Percentiles rank a stretch among this genome's conserved stretches.
Evolutionary conservation across 805 yeast species (phyloP).

Genomic region (Candida germanica): DNA sequence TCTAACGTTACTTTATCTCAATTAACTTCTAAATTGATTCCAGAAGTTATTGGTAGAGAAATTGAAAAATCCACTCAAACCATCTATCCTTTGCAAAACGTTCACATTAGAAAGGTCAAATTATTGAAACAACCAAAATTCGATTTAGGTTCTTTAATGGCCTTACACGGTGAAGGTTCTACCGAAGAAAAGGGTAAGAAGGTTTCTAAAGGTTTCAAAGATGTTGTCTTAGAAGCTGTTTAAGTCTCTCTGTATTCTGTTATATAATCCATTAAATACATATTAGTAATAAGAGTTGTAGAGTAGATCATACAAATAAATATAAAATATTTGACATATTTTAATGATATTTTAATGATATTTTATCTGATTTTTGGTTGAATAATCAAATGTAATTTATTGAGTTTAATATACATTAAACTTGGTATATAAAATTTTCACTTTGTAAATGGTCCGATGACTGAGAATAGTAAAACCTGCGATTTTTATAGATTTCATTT

Average conservation of each 20-base stretch:
- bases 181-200: constrained; percentile 95
- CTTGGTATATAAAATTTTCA: too few species aligned
- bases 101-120: constrained; percentile 98
- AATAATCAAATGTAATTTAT: too few species aligned
- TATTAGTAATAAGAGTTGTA: too few species aligned
- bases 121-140: constrained; percentile 98
- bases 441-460: too few species aligned
- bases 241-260: constrained; percentile 33
- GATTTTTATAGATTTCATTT: too few species aligned
- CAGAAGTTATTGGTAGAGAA: constrained; percentile 98
- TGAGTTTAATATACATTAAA: too few species aligned
- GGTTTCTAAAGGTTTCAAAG: constrained; percentile 97
- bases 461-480: too few species aligned
- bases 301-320: too few species aligned
- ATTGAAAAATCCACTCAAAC: constrained; percentile 93
- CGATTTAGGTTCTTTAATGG: constrained; percentile 93
- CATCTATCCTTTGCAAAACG: constrained; percentile 97
- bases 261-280: constrained; percentile 9
- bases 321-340: too few species aligned
- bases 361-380: too few species aligned
- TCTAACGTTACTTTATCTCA: constrained; percentile 93
- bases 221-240: constrained; percentile 96
- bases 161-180: constrained; percentile 95
- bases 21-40: constrained; percentile 94
- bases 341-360: too few species aligned